Evolutionary conservation across 352 stramenopile genomes (phyloP), one percentile per base, ranked within the genome.

Genomic region (Blastocystis sp.): DNA sequence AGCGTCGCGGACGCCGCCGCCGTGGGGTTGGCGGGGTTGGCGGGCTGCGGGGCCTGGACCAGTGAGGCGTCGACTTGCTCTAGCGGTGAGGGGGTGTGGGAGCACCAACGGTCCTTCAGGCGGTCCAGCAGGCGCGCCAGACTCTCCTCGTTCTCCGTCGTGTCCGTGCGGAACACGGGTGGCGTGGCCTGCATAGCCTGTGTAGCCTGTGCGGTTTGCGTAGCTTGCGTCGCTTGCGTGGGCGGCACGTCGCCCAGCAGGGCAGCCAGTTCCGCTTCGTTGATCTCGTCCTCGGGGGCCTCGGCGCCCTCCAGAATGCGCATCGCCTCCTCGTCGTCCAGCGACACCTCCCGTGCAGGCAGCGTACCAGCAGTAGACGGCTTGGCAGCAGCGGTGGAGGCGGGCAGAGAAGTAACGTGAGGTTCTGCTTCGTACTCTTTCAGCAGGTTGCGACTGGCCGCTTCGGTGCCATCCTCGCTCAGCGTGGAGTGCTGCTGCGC

Each of bases 291-390:
- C 17, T 38, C 28, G 14, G 23, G 7, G 17, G 21, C 74, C 5
- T 56, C 48, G 48, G 14, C 14, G 48, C 48, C 61, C 28, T 62
- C 61, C 7, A 84, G 28, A 21, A 84, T 34, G 19, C 41, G 56
- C 74, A 84, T 62, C 11, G 52, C 52, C 19, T 84, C 74, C 10
- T 84, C 74, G 19, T 84, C 74, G 28, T 84, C 56, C 17, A 84
- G 41, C 14, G 45, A 67, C 19, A 84, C 48, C 21, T 62, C n/a
- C 41, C 66, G 65, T 0, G 74, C n/a, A 56, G 48, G 5, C 5
- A 56, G 5, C 48, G 48, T 56, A 14, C 5, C 28, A 34, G 28
- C 28, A 34, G 28, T 34, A 34, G 28, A 34, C 28, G 28, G 28
- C 28, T 34, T 34, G 28, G 28, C 28, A 34, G 28, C 28, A 34